Percentiles rank a stretch among this genome's conserved stretches.
phyloP scores from a whole-genome alignment of 83 land plant species.

The Picea mariana region DNA sequence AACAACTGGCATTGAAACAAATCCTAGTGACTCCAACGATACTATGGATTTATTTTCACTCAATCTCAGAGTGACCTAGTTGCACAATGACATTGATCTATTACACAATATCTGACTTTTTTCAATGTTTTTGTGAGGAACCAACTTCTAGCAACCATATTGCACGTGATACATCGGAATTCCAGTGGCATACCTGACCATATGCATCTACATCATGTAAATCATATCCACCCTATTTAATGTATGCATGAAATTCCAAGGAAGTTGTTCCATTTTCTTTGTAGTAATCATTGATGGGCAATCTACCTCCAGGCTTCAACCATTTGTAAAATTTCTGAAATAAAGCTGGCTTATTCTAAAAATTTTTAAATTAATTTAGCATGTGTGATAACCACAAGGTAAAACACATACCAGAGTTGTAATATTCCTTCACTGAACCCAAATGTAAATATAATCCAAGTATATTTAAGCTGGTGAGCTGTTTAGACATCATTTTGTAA shows the following conservation, averaged over 20 bases:
- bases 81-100: background rate
- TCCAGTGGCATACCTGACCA: conserved; percentile 69
- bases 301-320: conserved; percentile 91
- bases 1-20: background rate
- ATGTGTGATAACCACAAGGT: background rate
- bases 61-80: background rate
- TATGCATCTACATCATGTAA: conserved; percentile 85
- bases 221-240: conserved; percentile 92
- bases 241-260: too few species aligned
- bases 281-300: conserved; percentile 45
- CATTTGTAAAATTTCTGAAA: conserved; percentile 28
- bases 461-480: too few species aligned
- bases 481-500: too few species aligned
- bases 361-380: too few species aligned
- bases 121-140: background rate
- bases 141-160: background rate
- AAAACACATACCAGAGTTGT: too few species aligned
- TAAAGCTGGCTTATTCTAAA: too few species aligned
- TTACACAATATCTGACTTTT: background rate
- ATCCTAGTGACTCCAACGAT: background rate
- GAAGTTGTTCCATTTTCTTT: too few species aligned
- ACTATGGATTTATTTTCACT: background rate
- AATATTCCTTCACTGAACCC: too few species aligned
- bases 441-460: too few species aligned
- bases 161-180: background rate